Percentiles rank a stretch among this genome's conserved stretches.
Conservation (phyloP, 768 basidiomycete species). For the Royoungia palumana region DNA sequence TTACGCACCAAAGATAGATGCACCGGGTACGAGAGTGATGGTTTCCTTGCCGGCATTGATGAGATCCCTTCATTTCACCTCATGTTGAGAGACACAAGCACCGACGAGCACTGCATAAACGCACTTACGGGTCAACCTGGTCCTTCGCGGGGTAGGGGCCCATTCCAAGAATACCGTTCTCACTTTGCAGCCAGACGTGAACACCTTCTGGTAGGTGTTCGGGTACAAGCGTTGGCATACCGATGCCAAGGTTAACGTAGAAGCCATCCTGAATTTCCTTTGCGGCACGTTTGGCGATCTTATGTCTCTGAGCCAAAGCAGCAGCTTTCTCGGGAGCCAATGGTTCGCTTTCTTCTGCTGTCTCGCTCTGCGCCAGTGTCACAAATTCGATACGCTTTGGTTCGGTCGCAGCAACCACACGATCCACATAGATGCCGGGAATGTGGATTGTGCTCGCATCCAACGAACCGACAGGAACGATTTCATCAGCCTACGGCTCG, state of each 20-base stretch:
- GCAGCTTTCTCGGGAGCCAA: slow-evolving; percentile 49
- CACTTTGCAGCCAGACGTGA: slow-evolving; percentile 86
- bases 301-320: slow-evolving; percentile 55
- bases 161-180: slow-evolving; percentile 89
- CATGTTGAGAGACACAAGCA: slow-evolving; percentile 1
- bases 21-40: slow-evolving; percentile 87
- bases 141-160: slow-evolving; percentile 84
- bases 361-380: slow-evolving; percentile 58
- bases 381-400: slow-evolving; percentile 76
- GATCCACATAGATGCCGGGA: slow-evolving; percentile 85
- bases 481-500: slow-evolving; percentile 69
- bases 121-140: slow-evolving; percentile 72
- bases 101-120: neutral
- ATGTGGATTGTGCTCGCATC: slow-evolving; percentile 81
- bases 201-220: slow-evolving; percentile 71
- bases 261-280: slow-evolving; percentile 86
- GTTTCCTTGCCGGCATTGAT: slow-evolving; percentile 97
- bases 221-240: slow-evolving; percentile 87
- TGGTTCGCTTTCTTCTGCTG: slow-evolving; percentile 24
- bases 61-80: slow-evolving; percentile 63
- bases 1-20: slow-evolving; percentile 78
- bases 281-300: slow-evolving; percentile 83
- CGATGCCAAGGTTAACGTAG: slow-evolving; percentile 87
- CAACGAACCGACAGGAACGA: slow-evolving; percentile 78
- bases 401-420: slow-evolving; percentile 74